Conservation (phyloP, 306 rosid species). For the Canavalia gladiata region DNA sequence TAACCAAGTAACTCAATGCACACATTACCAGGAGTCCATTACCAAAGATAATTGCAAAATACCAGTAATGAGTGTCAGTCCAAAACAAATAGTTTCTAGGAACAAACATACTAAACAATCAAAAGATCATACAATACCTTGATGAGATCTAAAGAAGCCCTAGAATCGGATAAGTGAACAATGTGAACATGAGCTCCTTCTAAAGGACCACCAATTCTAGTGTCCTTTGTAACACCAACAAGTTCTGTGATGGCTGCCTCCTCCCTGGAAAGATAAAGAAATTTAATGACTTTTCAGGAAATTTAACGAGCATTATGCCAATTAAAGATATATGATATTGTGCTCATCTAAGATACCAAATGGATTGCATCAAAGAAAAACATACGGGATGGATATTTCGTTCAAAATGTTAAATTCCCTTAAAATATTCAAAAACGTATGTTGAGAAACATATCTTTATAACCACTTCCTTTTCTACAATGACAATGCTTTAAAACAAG, state of each 20-base stretch:
- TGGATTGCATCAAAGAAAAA: constrained; percentile 30
- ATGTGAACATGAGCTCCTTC: constrained; percentile 97
- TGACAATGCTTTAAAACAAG: not conserved
- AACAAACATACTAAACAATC: constrained; percentile 4
- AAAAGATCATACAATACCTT: constrained; percentile 64
- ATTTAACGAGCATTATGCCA: constrained; percentile 24
- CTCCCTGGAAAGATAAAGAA: constrained; percentile 71
- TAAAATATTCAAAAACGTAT: constrained; percentile 32
- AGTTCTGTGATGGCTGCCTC: constrained; percentile 86
- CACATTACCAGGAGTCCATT: not conserved
- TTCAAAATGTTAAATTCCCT: not conserved
- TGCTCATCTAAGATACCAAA: constrained; percentile 23
- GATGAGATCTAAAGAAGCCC: constrained; percentile 79
- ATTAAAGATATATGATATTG: constrained; percentile 6
- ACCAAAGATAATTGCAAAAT: constrained; percentile 1
- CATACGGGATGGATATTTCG: constrained; percentile 4
- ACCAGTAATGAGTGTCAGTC: not conserved
- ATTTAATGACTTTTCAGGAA: constrained; percentile 13
- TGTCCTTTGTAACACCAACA: constrained; percentile 76
- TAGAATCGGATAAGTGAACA: constrained; percentile 94
- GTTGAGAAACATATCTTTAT: constrained; percentile 16
- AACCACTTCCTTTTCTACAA: not conserved
- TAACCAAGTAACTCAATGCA: not conserved
- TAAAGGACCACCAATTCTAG: constrained; percentile 73
- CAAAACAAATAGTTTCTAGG: not conserved